phyloP scores from a whole-genome alignment of 495 filamentous ascomycete species.

The Penicillium samsonianum region DNA sequence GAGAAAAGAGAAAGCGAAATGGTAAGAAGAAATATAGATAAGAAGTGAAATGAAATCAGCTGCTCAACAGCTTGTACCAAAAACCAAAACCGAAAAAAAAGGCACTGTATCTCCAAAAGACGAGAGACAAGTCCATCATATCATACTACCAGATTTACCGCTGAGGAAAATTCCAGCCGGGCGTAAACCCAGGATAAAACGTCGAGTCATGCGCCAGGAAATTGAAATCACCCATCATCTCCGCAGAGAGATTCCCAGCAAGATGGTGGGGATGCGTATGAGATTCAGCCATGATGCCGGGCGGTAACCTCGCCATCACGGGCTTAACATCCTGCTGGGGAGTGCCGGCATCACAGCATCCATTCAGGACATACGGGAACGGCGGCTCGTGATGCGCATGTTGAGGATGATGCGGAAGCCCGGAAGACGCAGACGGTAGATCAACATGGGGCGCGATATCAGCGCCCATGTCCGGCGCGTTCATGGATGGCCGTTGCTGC shows the following conservation, averaged over 20 bases:
- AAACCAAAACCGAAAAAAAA: neutral
- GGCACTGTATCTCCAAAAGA: neutral
- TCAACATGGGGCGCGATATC: constrained; percentile 29
- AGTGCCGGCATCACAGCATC: constrained; percentile 12
- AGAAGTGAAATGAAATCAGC: constrained; percentile 18
- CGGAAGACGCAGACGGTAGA: constrained; percentile 15
- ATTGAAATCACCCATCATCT: constrained; percentile 33
- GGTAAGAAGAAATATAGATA: constrained; percentile 12
- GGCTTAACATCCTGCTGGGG: constrained; percentile 22
- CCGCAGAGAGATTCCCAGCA: constrained; percentile 25
- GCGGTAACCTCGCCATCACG: constrained; percentile 13
- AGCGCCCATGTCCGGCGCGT: constrained; percentile 16
- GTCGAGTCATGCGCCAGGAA: constrained; percentile 29
- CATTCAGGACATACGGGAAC: constrained; percentile 25
- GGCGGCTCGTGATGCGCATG: constrained; percentile 19
- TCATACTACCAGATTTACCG: constrained; percentile 18
- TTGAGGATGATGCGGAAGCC: constrained; percentile 5
- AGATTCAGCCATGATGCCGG: constrained; percentile 19
- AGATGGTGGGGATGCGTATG: constrained; percentile 14
- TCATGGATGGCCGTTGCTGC: constrained; percentile 22
- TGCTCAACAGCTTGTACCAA: constrained; percentile 17
- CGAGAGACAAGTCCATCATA: neutral
- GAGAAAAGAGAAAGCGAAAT: neutral
- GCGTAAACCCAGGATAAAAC: constrained; percentile 30
- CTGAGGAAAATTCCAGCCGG: constrained; percentile 38